Base-by-base conservation (phyloP, 2,329 filamentous ascomycete genomes). In the Talaromyces sp. region DNA sequence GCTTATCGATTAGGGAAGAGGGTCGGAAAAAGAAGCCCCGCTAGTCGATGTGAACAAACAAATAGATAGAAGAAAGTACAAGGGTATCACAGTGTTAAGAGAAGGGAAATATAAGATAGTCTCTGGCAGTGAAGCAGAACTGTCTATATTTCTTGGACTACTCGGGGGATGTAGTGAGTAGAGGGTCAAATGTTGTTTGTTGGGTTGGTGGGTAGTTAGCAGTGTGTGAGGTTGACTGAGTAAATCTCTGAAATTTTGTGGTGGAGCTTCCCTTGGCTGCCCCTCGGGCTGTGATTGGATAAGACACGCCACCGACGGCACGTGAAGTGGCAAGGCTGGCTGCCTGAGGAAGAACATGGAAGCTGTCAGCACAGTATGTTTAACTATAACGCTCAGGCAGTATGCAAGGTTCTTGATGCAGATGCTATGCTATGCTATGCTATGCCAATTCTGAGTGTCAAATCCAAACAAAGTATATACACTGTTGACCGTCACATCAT, bases 1-100 rank as follows among this genome's bases (percentile, higher is more conserved):
- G 72, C 74, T 79, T 80, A 79, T 79, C 77, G 77, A 80, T 66
- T 79, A 77, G 70, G 69, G 69, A 56, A 43, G 19, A 39, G 37
- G 59, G 62, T 49, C 39, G 52, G 27, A 62, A 60, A 66, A 66
- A 47, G 63, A 54, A 43, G 65, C 65, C 65, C 65, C 65, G 61
- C 65, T 54, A 64, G 52, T 62, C 60, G 52, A 66, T 60, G 24
- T 41, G 16, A 33, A 58, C 63, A 64, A 56, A 63, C 27, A 59
- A 43, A 24, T 39, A 56, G 60, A 31, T 39, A 45, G 50, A 59
- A 57, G 49, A 59, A 64, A 59, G 31, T 39, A 62, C 31, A 56
- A 54, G 57, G 65, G 65, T 61, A 62, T 63, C 60, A 54, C 61
- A 56, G 62, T 50, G 39, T 47, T 58, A 57, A 49, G 62, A 63